Percentiles rank a stretch among this genome's conserved stretches.
These are phyloP conservation scores for Paraleonurus japonicus DNA, from an alignment of 257 asterid species.

Conservation along the genomic window DNA sequence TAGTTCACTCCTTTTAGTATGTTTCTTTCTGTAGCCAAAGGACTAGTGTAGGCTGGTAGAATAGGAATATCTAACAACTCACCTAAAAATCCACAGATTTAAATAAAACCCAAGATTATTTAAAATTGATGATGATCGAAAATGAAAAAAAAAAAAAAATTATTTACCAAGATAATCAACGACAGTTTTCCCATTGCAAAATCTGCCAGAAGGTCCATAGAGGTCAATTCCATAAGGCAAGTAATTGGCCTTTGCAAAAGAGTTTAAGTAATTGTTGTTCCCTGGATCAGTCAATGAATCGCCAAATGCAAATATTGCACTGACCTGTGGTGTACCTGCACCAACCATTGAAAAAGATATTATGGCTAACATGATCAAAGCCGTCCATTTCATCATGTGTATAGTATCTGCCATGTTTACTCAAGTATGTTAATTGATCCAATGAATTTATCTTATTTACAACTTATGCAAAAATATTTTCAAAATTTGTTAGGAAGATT, in stretches of 20 bases:
- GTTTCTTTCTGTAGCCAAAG: not conserved
- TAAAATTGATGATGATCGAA: too few species aligned
- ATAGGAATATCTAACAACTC: constrained; percentile 44
- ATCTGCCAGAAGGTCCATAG: constrained; percentile 70
- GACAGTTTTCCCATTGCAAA: constrained; percentile 64
- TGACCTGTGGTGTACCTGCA: constrained; percentile 24
- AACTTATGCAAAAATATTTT: too few species aligned
- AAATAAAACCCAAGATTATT: too few species aligned
- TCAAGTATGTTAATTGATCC: too few species aligned
- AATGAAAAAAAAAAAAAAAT: too few species aligned
- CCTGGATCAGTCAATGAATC: constrained; percentile 73
- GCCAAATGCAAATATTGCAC: constrained; percentile 64
- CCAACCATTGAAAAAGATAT: not conserved
- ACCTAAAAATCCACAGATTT: constrained; percentile 30
- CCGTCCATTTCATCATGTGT: not conserved
- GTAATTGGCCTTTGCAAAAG: constrained; percentile 73
- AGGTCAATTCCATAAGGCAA: constrained; percentile 73
- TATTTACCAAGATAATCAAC: constrained; percentile 50
- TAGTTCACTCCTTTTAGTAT: constrained; percentile 61
- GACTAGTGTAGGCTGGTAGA: constrained; percentile 51
- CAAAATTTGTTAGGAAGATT: not conserved
- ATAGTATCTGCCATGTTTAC: not conserved
- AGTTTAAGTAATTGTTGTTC: constrained; percentile 59
- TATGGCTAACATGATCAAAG: not conserved
- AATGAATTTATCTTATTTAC: not conserved